Base-by-base conservation (phyloP, 1,139 yeast species). In the Blastobotrys arbuscula region DNA sequence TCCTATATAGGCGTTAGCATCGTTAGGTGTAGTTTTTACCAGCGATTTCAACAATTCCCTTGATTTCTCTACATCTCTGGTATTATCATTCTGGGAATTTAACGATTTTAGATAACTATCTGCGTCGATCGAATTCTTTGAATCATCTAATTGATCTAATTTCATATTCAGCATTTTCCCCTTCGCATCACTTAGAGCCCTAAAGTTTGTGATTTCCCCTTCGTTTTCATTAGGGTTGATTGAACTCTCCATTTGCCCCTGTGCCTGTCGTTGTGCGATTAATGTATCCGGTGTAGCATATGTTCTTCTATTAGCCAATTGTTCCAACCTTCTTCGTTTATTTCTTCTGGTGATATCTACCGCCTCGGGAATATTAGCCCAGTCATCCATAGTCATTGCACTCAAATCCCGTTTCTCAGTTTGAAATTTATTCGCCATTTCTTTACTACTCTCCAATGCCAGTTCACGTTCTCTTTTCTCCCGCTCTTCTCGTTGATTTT, bases 271-370 rank as follows among this genome's bases (percentile, higher is more conserved):
- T 64, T 71, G 52, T 57, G 66, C 59, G 5, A 68, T 47, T 2
- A 88, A 68, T 2, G 79, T 64, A 62, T 92, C 97, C 0, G 97
- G 95, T 3, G 85, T 87, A 13, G 96, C 88, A 63, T 88, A 90
- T 38, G 77, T 78, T 50, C 96, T 68, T 56, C 81, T 82, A 51
- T 79, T 79, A 60, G 73, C 77, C 59, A 82, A 84, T 45, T 78
- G 77, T 49, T 82, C 74, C 42, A 81, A 65, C 45, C 96, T 70
- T 45, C 76, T 70, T 49, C 97, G 70, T 59, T 89, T 88, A 63
- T 89, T 88, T 52, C 80, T 71, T 58, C 83, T 76, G 0, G 98
- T 92, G 58, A 86, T 71, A 66, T 92, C 98, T 1, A 89, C 87
- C 0, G 89, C 94, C 54, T 88, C 96, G 0, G 98, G 97, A 5